A percentile compares a stretch with the other conserved stretches of the same genome.
phyloP scores from a whole-genome alignment of 1,284 basidiomycete genomes.

The Cryptococcus jaspeensis region DNA sequence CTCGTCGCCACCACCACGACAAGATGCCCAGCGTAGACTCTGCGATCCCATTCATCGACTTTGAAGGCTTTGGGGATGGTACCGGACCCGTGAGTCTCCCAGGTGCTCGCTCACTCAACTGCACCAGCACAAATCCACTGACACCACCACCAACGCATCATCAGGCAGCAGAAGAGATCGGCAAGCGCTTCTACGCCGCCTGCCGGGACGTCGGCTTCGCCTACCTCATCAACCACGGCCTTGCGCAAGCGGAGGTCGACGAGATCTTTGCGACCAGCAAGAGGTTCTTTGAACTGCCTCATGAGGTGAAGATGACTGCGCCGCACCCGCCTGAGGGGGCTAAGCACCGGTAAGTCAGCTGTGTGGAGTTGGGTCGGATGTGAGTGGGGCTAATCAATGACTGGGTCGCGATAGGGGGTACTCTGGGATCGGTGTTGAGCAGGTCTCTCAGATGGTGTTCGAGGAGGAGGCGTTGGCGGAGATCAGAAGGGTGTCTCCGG shows the following conservation, averaged over 20 bases:
- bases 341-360: conserved; percentile 29
- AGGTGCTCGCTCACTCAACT: neutral
- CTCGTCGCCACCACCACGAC: neutral
- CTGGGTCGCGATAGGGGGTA: conserved; percentile 55
- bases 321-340: conserved; percentile 59
- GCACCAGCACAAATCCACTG: neutral
- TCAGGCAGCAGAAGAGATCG: conserved; percentile 22
- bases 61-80: conserved; percentile 31
- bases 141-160: neutral
- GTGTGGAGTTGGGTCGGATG: conserved; percentile 7
- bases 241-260: conserved; percentile 54
- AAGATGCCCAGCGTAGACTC: conserved; percentile 23
- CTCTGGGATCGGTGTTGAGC: conserved; percentile 42
- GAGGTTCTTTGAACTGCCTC: conserved; percentile 58
- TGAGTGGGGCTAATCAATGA: conserved; percentile 7
- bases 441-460: conserved; percentile 38
- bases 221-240: conserved; percentile 54
- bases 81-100: conserved; percentile 6
- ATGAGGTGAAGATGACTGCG: conserved; percentile 59
- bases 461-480: conserved; percentile 48
- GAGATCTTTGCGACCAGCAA: conserved; percentile 58
- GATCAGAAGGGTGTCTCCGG: conserved; percentile 52
- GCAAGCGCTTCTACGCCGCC: conserved; percentile 24
- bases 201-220: conserved; percentile 52
- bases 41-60: conserved; percentile 34